These are phyloP conservation scores for Plenodomus biglobosus DNA, from an alignment of 2,329 filamentous ascomycete species.

Conservation along the genomic window DNA sequence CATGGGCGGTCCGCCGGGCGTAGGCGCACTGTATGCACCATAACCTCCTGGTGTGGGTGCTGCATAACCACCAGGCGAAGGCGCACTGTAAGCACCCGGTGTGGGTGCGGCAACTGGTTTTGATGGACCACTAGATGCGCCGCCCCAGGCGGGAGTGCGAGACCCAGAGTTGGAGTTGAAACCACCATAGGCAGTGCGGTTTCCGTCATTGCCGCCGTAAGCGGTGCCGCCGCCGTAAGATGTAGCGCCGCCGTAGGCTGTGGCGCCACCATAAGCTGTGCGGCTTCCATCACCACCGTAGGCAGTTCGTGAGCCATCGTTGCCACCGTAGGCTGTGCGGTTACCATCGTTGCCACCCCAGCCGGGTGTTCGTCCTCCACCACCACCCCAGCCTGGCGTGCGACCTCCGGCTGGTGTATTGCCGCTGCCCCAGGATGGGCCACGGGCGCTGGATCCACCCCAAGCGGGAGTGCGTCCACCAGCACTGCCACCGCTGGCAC, in stretches of 20 bases:
- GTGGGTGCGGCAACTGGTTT: conserved; percentile 38
- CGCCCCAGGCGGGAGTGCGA: conserved; percentile 57
- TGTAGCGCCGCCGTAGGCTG: conserved; percentile 71
- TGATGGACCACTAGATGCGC: conserved; percentile 48
- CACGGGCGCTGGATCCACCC: conserved; percentile 47
- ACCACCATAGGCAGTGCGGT: conserved; percentile 55
- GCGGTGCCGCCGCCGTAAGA: conserved; percentile 64
- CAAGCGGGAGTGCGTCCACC: conserved; percentile 41
- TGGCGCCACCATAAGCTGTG: conserved; percentile 57
- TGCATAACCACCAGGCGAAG: conserved; percentile 42
- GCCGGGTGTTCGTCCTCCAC: conserved; percentile 49
- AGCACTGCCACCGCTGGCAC: conserved; percentile 30
- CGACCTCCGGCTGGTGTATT: conserved; percentile 46
- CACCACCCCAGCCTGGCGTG: conserved; percentile 49
- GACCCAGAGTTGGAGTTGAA: conserved; percentile 51
- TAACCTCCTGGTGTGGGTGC: conserved; percentile 41
- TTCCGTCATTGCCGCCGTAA: conserved; percentile 42
- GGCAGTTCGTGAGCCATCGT: conserved; percentile 41
- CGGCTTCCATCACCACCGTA: conserved; percentile 46
- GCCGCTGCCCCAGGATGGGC: conserved; percentile 53
- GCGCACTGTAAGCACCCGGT: conserved; percentile 39
- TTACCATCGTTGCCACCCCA: conserved; percentile 50
- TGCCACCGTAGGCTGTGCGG: conserved; percentile 43
- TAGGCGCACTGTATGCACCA: conserved; percentile 42
- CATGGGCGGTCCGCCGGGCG: conserved; percentile 40